Evolutionary conservation across 176 grass and related monocot species (phyloP), one percentile per base, ranked within the genome.

Genomic region (Rhynchospora tenuis): DNA sequence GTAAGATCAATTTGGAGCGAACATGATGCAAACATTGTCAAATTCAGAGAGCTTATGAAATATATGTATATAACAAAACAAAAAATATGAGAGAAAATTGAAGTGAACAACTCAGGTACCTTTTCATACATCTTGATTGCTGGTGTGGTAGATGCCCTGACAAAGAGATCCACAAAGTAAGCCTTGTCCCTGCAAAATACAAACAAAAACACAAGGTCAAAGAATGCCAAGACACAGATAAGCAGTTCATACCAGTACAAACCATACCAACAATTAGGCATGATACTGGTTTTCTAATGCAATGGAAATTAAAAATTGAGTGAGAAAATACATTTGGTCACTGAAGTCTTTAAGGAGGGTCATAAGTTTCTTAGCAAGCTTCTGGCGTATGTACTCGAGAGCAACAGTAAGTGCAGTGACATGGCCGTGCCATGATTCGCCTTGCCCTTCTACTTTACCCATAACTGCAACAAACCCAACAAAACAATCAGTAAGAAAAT

Each of bases 41-140:
- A 64, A 15, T 67, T 65, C 16, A 17, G 9, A 82, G 13, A n/a
- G 45, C 5, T n/a, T 62, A 23, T 4, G 17, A 43, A 3, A 33
- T 1, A 33, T 33, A 22, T 60, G 46, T 63, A 0, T 16, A 28
- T 17, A 14, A 26, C 16, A 78, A 58, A 56, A 3, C 9, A 23
- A 78, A 77, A 19, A 5, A 55, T 16, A 29, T 16, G 22, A 60
- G 45, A 28, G 60, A 11, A 10, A 27, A 27, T 4, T 63, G 3
- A 69, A 10, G 12, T 5, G 6, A 70, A 69, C 65, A 69, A 27
- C 0, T 52, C 1, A 2, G 0, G 8, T 87, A 99, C 96, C 96
- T 99, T 99, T 86, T 99, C 96, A 85, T 99, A 99, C 96, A 99
- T 99, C 81, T 90, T 95, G 83, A 99, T 99, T 0, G 96, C 96